phyloP scores from a whole-genome alignment of 805 yeast genomes.

The Cyberlindnera subsufficiens region DNA sequence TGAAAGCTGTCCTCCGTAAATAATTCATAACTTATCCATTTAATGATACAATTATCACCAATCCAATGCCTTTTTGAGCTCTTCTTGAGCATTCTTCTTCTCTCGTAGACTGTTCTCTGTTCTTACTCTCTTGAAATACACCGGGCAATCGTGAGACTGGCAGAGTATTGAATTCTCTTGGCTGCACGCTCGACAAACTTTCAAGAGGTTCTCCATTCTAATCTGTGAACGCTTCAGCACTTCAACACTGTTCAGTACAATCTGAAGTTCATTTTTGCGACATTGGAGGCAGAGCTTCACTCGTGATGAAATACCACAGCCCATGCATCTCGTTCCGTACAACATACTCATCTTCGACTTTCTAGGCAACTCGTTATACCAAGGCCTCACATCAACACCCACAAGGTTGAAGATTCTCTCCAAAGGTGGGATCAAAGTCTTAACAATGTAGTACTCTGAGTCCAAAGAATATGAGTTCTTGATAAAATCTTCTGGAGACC shows the following conservation, averaged over 20 bases:
- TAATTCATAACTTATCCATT: neutral
- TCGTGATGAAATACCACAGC: constrained; percentile 15
- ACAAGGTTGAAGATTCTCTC: constrained; percentile 75
- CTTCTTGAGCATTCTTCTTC: constrained; percentile 7
- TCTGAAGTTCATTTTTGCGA: constrained; percentile 27
- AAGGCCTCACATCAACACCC: constrained; percentile 72
- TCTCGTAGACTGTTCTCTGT: constrained; percentile 26
- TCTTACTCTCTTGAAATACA: constrained; percentile 50
- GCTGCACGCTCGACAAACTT: constrained; percentile 32
- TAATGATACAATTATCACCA: constrained; percentile 6
- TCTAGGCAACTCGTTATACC: constrained; percentile 72
- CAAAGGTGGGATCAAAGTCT: constrained; percentile 83
- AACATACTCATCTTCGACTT: constrained; percentile 19
- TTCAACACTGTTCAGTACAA: constrained; percentile 28
- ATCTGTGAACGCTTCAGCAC: constrained; percentile 23
- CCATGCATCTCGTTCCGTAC: constrained; percentile 25
- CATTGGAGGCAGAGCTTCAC: constrained; percentile 31
- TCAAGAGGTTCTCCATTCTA: constrained; percentile 23
- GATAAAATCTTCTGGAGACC: constrained; percentile 74
- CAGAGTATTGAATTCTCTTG: constrained; percentile 37
- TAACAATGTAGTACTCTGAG: constrained; percentile 76
- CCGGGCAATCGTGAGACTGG: constrained; percentile 58
- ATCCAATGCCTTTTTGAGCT: constrained; percentile 2
- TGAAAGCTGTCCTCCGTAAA: constrained; percentile 4
- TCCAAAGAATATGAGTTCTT: constrained; percentile 48